A percentile compares a stretch with the other conserved stretches of the same genome.
phyloP scores from a whole-genome alignment of 2,329 filamentous ascomycete genomes.

The Neofusicoccum parvum region DNA sequence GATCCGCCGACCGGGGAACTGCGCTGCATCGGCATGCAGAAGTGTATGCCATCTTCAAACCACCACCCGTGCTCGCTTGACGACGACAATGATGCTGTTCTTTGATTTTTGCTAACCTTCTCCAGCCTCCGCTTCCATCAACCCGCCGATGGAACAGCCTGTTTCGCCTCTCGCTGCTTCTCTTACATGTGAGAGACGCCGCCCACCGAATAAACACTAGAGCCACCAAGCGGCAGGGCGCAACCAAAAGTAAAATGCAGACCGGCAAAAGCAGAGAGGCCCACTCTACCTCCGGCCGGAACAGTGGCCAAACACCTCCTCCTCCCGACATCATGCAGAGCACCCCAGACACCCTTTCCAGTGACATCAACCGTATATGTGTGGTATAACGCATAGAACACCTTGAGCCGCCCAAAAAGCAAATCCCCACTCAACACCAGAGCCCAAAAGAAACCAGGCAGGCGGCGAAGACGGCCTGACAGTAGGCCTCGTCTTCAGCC shows the following conservation, averaged over 20 bases:
- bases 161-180: neutral
- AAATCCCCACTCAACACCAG: neutral
- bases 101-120: neutral
- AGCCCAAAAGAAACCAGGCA: neutral
- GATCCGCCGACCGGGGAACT: neutral
- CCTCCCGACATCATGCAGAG: neutral
- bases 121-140: neutral
- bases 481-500: neutral
- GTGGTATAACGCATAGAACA: constrained; percentile 1
- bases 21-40: neutral
- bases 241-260: neutral
- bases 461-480: too few species aligned
- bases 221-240: neutral
- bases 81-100: neutral
- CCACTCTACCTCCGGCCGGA: neutral
- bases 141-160: neutral
- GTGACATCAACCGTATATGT: neutral
- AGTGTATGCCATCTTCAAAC: neutral
- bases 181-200: neutral
- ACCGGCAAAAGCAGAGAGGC: neutral
- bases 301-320: neutral
- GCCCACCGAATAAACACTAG: neutral
- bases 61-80: neutral
- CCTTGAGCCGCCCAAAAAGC: neutral
- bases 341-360: neutral